Base-by-base conservation (phyloP, 2,329 filamentous ascomycete species). In the Pseudogymnoascus sp. region DNA sequence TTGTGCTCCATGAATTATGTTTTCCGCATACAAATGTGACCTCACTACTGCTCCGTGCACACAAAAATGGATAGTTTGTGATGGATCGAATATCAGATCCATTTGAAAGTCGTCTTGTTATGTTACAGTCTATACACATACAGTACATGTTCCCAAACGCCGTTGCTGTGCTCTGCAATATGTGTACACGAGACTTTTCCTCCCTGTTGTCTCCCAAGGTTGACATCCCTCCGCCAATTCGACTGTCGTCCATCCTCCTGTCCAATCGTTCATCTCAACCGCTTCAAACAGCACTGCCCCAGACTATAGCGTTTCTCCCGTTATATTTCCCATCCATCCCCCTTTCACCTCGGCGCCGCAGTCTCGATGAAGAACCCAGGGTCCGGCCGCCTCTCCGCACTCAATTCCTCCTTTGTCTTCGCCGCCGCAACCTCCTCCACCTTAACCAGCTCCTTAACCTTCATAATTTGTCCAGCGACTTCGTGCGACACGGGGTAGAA, bases 401-500 rank as follows among this genome's bases (percentile, higher is more conserved):
- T 82, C 68, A 89, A 78, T 71, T 90, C 80, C 60, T 78, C 73
- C 69, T 80, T 82, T 3, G 79, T 84, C 74, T 87, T 72, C 22
- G 79, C 72, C 64, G 76, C 74, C 36, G 84, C 80, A n/a, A 88
- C 85, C 68, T 89, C 87, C 63, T 81, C 77, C 6, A 90, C 86
- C 50, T 84, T 80, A 8, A 90, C 82, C 61, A 90, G 73, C 69
- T 90, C 87, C 74, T 90, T 90, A 65, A 90, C 86, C 71, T 82
- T 84, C 82, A 90, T 88, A 68, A 90, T 88, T 69, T 88, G 84
- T 71, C 87, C 87, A 8, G 87, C 87, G 53, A 87, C 80, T 58
- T 85, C 81, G 20, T 81, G 82, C 18, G 82, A 80, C 62, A 90
- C 86, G 35, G 85, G 85, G 71, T 89, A 82, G 77, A 88, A 90